Evolutionary conservation across 768 basidiomycete genomes (phyloP).

Genomic region (Boletus reticulatus): DNA sequence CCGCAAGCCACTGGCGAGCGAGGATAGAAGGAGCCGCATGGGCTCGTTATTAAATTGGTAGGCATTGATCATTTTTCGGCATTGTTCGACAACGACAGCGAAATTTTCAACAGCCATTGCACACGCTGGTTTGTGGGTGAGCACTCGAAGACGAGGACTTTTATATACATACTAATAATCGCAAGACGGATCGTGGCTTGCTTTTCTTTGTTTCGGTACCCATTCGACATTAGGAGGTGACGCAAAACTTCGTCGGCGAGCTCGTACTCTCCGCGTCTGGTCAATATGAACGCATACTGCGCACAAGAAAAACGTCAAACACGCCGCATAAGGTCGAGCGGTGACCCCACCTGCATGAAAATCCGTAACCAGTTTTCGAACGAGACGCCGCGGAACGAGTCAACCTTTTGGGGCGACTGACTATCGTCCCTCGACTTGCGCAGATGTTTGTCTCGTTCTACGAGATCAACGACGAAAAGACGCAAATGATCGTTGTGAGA

Average conservation of each 20-base stretch:
- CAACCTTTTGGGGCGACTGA: conserved; percentile 44
- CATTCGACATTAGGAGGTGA: conserved; percentile 73
- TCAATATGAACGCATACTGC: conserved; percentile 75
- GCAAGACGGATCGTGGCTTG: conserved; percentile 76
- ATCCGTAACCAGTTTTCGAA: conserved; percentile 85
- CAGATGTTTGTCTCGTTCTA: conserved; percentile 35
- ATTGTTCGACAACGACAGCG: conserved; percentile 65
- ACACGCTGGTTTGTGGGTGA: conserved; percentile 53
- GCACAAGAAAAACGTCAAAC: neutral
- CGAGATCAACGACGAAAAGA: neutral
- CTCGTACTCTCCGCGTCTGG: conserved; percentile 59
- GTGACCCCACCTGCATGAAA: conserved; percentile 69
- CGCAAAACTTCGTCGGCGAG: conserved; percentile 72
- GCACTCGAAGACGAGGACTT: neutral
- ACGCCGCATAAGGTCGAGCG: neutral
- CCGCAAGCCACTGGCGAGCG: conserved; percentile 66
- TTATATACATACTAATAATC: conserved; percentile 55
- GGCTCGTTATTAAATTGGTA: conserved; percentile 91
- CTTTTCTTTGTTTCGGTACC: conserved; percentile 56
- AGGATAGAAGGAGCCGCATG: conserved; percentile 69
- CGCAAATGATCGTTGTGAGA: neutral
- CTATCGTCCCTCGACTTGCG: conserved; percentile 46
- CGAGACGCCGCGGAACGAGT: conserved; percentile 74
- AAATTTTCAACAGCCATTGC: conserved; percentile 58
- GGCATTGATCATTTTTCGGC: conserved; percentile 67